Base-by-base conservation (phyloP, 176 grass and related monocot genomes). In the Cenchrus fungigraminus region DNA sequence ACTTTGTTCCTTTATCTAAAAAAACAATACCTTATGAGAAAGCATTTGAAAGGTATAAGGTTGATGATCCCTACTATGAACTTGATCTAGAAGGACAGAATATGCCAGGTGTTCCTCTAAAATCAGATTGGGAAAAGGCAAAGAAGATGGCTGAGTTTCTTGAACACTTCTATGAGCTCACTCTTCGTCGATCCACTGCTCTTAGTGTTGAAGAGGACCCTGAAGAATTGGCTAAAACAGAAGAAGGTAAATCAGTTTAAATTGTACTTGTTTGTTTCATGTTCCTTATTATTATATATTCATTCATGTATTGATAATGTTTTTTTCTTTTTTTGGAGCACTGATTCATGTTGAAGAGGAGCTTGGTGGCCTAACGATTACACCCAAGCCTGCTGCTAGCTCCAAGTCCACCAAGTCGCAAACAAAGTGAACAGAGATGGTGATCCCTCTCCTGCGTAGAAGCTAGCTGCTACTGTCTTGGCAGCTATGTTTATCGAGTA, bases 121-220 rank as follows among this genome's bases (percentile, higher is more conserved):
- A 55, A 32, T 16, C 22, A 17, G 25, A 74, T 74, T 74, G 71
- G 71, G 22, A 74, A 16, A 52, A 74, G 8, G 71, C 49, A 16
- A 32, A 4, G 7, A 53, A 74, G 28, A 74, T 54, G 49, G 22
- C 22, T 9, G 47, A 74, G 0, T 74, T 74, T 74, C 71, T 74
- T 31, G 25, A 74, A 32, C 71, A 74, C 22, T 74, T 74, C 2
- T 74, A 74, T 74, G 49, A 74, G 6, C 47, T 74, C 1, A 74
- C 71, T 1, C 14, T 56, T 56, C 54, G 54, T 19, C 15, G 6
- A 49, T 64, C 76, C 13, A 13, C n/a, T 49, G 0, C 2, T 49
- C 6, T 79, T 15, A 79, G 42, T 32, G n/a, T 64, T 49, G 43
- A 79, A 79, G 76, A 79, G 1, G 14, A 79, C 0, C 3, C 3